Evolutionary conservation across 2,329 filamentous ascomycete genomes (phyloP), one percentile per base, ranked within the genome.

Genomic region (Alternaria triticimaculans): DNA sequence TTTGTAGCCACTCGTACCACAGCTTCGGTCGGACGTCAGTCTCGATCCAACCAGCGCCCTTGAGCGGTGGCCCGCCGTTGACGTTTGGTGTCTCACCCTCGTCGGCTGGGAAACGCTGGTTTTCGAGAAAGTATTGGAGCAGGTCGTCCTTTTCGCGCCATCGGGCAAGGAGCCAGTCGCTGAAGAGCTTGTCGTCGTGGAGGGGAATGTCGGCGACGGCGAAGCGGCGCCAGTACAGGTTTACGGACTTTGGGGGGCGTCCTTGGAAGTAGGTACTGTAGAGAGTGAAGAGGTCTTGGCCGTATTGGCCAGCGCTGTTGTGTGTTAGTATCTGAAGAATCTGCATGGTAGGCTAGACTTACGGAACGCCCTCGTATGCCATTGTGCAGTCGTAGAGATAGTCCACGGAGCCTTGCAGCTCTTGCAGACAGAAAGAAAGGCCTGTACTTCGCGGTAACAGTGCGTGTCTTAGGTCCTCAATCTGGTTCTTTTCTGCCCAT

Each of bases 171-270:
- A 97, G 82, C 96, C 96, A 99, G 8, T 85, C 74, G 62, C 95
- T 90, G 76, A 99, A 98, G 25, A 85, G 83, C 33, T 91, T 86
- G 8, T 87, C 85, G 70, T 91, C 87, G 51, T 92, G 86, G 5
- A 97, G 84, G 0, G 96, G 96, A 25, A 99, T 95, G 50, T 93
- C 90, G 15, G 86, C 86, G 20, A 97, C 76, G 23, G 87, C 86
- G 81, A 97, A 98, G 20, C 94, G 90, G 57, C 96, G 89, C 94
- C 95, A 99, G 82, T 97, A 90, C 84, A 98, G 93, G 81, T 97
- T 97, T 72, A 98, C 94, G 3, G 93, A 97, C 78, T 94, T 97
- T 6, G 96, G 96, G 0, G 94, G 90, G 0, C 92, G 90, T 46
- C 96, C 95, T 78, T 96, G 88, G 70, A 97, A 90, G 79, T 96